phyloP scores from a whole-genome alignment of 2,329 filamentous ascomycete genomes.

The Scopulariopsis brevicaulis region DNA sequence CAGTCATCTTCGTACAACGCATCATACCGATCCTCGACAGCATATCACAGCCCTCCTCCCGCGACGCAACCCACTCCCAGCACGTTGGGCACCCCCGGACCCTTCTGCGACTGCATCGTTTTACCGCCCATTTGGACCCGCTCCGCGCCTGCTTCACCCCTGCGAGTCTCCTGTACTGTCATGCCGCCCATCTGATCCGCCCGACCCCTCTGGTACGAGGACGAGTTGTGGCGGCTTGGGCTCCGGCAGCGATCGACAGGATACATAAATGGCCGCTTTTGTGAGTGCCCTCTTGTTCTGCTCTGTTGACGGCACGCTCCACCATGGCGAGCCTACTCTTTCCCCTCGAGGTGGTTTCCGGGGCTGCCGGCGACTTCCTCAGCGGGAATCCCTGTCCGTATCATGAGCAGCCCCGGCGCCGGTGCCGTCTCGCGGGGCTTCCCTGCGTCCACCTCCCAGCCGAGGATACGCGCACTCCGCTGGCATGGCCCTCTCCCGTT shows the following conservation, averaged over 20 bases:
- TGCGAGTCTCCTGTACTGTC: not conserved
- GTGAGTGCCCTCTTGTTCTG: conserved; percentile 1
- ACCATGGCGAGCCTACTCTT: not conserved
- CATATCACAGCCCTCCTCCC: not conserved
- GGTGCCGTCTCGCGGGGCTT: not conserved
- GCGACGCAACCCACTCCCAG: not conserved
- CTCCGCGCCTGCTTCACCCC: not conserved
- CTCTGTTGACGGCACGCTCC: not conserved
- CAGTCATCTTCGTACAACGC: not conserved
- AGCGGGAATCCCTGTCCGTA: not conserved
- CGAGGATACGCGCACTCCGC: not conserved
- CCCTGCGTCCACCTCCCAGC: conserved; percentile 1
- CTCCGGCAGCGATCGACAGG: not conserved
- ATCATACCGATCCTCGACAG: not conserved
- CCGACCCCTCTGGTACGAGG: not conserved
- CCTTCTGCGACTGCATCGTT: not conserved
- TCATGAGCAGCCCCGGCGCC: conserved; percentile 1
- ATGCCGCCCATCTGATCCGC: not conserved
- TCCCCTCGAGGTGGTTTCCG: not conserved
- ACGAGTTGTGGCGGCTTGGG: not conserved
- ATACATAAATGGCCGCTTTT: conserved; percentile 6
- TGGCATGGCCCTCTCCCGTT: not conserved
- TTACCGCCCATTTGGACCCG: not conserved
- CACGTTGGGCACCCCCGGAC: not conserved
- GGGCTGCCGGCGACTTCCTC: not conserved